Evolutionary conservation across 2,329 filamentous ascomycete species (phyloP).

Genomic region (Chaetomium olivaceum): DNA sequence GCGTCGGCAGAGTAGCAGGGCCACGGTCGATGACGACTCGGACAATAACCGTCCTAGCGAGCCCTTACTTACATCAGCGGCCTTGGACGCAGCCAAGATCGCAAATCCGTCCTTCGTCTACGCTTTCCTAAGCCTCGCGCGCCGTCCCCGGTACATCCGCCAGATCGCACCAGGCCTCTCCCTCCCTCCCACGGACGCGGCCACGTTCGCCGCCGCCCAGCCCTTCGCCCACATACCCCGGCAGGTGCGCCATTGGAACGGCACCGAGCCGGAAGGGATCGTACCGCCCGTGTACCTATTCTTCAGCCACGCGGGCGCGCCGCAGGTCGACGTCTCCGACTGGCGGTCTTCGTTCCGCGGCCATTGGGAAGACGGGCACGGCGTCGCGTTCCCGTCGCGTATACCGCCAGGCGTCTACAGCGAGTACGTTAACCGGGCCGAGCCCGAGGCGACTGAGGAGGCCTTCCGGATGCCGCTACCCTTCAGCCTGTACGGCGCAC

Average conservation of each 20-base stretch:
- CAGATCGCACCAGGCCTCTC: background rate
- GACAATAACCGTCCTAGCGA: background rate
- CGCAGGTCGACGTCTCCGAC: slow-evolving; percentile 3
- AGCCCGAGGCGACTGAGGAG: background rate
- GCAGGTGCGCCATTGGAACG: background rate
- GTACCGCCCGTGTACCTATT: slow-evolving; percentile 7
- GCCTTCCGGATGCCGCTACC: background rate
- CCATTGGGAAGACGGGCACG: background rate
- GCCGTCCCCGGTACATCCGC: slow-evolving; percentile 2
- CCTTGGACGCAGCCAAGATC: background rate
- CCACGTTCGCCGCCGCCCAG: background rate
- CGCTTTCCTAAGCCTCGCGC: background rate
- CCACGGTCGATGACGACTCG: background rate
- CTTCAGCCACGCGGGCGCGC: background rate
- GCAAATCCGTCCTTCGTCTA: background rate
- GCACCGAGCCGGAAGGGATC: background rate
- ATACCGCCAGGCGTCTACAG: background rate
- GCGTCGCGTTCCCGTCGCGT: background rate
- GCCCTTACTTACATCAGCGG: background rate
- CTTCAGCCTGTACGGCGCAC: background rate
- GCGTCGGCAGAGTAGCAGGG: background rate
- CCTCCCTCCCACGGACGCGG: slow-evolving; percentile 5
- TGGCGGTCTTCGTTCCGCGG: background rate
- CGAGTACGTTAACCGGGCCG: background rate
- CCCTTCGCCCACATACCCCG: background rate